phyloP scores from a whole-genome alignment of 75 land plant species.

The Chamaecyparis obtusa region DNA sequence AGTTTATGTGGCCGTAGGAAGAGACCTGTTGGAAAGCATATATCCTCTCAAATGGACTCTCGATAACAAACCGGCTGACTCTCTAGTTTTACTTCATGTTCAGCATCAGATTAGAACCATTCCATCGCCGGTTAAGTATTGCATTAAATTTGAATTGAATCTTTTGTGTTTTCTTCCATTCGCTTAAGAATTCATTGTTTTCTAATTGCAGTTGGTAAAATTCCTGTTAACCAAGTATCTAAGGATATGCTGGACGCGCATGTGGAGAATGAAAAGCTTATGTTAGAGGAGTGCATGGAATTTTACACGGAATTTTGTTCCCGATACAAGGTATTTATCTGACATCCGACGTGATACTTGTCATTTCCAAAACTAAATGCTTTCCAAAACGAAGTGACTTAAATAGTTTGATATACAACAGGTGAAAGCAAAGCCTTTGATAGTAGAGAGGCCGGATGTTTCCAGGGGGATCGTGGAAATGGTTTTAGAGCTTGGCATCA shows the following conservation, averaged over 20 bases:
- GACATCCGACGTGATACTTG: not conserved
- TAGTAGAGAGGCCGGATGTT: constrained; percentile 12
- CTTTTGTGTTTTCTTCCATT: not conserved
- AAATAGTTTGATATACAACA: constrained; percentile 17
- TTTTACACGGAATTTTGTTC: not conserved
- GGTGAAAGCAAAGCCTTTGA: not conserved
- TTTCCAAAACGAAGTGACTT: not conserved
- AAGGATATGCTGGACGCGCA: not conserved
- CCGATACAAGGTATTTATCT: not conserved
- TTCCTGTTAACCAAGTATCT: not conserved
- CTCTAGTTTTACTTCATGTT: not conserved
- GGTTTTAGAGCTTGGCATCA: too few species aligned
- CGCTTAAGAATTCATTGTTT: not conserved
- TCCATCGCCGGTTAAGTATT: not conserved
- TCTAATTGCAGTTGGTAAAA: not conserved
- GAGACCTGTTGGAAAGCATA: constrained; percentile 19
- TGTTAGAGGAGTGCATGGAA: not conserved
- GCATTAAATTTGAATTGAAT: not conserved
- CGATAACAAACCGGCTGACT: not conserved
- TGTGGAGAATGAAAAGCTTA: not conserved
- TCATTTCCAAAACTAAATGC: constrained; percentile 8
- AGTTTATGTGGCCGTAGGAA: constrained; percentile 35
- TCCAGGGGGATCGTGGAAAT: too few species aligned
- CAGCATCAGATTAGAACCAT: not conserved
- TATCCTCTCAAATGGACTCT: constrained; percentile 18